phyloP scores from a whole-genome alignment of 148 eudicot genomes.

The Amaranthus cruentus region DNA sequence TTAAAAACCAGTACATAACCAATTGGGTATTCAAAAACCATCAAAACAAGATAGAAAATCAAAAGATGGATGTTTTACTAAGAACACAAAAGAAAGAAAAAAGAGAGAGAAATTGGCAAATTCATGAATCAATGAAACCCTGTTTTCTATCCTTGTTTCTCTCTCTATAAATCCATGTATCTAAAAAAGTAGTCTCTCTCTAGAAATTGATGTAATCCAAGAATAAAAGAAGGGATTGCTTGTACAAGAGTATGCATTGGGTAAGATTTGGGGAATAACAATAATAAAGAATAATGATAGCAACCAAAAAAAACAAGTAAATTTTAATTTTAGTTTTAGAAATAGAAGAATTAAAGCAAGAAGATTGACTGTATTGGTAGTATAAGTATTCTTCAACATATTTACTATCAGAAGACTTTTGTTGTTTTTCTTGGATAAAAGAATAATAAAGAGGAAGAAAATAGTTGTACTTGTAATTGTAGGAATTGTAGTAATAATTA shows the following conservation, averaged over 20 bases:
- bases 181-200: conserved; percentile 21
- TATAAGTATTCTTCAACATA: background rate
- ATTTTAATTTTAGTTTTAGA: too few relatives aligned
- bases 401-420: background rate
- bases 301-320: background rate
- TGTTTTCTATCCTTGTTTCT: background rate
- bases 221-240: conserved; percentile 24
- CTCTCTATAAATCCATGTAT: conserved; percentile 1
- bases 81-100: background rate
- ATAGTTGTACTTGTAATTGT: background rate
- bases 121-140: background rate
- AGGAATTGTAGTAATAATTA: background rate
- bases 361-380: conserved; percentile 3
- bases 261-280: conserved; percentile 14
- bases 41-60: conserved; percentile 11
- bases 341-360: conserved; percentile 8
- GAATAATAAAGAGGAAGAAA: conserved; percentile 1
- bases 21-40: conserved; percentile 19
- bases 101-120: background rate
- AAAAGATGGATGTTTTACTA: conserved; percentile 27
- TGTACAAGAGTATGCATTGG: conserved; percentile 8
- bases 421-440: background rate
- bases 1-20: conserved; percentile 12
- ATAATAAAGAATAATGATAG: conserved; percentile 21
- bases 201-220: conserved; percentile 12